Percentiles rank a stretch among this genome's conserved stretches.
Evolutionary conservation across 2,329 filamentous ascomycete genomes (phyloP).

Genomic region (Leptographium wingfieldii): DNA sequence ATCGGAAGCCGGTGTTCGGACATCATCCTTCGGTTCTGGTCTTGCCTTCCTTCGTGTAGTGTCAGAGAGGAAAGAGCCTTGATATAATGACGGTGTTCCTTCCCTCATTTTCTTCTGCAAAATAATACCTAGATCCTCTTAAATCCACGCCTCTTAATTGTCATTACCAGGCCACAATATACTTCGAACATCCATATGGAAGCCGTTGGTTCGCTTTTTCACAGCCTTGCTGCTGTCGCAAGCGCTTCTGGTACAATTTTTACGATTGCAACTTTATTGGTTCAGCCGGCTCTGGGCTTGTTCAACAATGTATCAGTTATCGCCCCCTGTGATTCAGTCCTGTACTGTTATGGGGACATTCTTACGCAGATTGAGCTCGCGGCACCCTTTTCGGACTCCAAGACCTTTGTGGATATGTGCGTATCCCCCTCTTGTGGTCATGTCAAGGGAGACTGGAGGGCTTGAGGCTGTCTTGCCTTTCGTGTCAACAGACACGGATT

Average conservation of each 20-base stretch:
- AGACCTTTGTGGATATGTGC: slow-evolving; percentile 59
- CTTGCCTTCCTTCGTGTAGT: neutral
- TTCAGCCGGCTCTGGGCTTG: slow-evolving; percentile 27
- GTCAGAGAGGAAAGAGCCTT: neutral
- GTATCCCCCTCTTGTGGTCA: slow-evolving; percentile 11
- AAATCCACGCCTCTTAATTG: neutral
- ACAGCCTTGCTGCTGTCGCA: neutral
- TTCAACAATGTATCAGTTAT: slow-evolving; percentile 48
- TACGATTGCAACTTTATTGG: neutral
- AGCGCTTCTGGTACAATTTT: neutral
- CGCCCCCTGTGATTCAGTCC: slow-evolving; percentile 53
- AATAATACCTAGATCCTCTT: neutral
- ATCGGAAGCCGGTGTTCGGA: neutral
- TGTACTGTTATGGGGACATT: slow-evolving; percentile 56
- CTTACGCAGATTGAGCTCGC: slow-evolving; percentile 51
- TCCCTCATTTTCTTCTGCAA: neutral
- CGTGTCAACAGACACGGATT: neutral
- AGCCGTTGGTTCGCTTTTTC: neutral
- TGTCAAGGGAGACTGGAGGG: neutral
- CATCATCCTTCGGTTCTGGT: neutral
- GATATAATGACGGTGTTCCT: neutral
- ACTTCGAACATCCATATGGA: slow-evolving; percentile 1
- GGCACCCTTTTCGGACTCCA: slow-evolving; percentile 51
- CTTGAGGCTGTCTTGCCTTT: neutral
- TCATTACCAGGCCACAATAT: neutral